Conservation (phyloP, 495 filamentous ascomycete genomes). For the Lasiosphaeriaceae sp. region DNA sequence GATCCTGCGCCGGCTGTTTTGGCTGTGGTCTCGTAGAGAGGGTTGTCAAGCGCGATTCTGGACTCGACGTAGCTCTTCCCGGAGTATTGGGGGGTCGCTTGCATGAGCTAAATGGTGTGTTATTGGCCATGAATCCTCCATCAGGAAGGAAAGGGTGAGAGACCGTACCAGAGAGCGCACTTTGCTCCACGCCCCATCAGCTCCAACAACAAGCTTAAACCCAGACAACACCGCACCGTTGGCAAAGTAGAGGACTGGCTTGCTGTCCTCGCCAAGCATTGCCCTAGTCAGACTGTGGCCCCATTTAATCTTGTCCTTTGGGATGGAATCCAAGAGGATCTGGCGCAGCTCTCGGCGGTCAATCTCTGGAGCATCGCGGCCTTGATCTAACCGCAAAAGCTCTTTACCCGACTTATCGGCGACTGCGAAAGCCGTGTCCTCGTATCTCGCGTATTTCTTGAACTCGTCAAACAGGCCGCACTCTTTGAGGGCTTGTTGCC, state of each 20-base stretch:
- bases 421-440: constrained; percentile 19
- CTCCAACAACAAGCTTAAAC: constrained; percentile 30
- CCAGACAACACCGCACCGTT: constrained; percentile 23
- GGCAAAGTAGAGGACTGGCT: constrained; percentile 22
- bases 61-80: constrained; percentile 28
- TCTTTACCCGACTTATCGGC: constrained; percentile 22
- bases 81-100: constrained; percentile 25
- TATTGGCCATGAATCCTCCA: not conserved
- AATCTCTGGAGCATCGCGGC: constrained; percentile 30
- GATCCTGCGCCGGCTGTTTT: constrained; percentile 17
- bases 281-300: constrained; percentile 3
- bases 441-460: constrained; percentile 22
- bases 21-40: constrained; percentile 17
- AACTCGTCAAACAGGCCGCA: constrained; percentile 50
- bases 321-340: constrained; percentile 42
- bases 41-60: constrained; percentile 18
- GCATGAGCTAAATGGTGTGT: constrained; percentile 21
- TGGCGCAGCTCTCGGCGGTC: constrained; percentile 40
- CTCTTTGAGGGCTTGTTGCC: constrained; percentile 50
- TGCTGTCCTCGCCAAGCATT: constrained; percentile 9
- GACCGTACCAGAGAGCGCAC: constrained; percentile 25
- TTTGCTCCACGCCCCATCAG: constrained; percentile 36
- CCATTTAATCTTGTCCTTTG: constrained; percentile 31
- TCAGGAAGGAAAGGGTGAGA: not conserved
- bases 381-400: constrained; percentile 12